phyloP scores from a whole-genome alignment of 352 stramenopile species.

The Globisporangium polare region DNA sequence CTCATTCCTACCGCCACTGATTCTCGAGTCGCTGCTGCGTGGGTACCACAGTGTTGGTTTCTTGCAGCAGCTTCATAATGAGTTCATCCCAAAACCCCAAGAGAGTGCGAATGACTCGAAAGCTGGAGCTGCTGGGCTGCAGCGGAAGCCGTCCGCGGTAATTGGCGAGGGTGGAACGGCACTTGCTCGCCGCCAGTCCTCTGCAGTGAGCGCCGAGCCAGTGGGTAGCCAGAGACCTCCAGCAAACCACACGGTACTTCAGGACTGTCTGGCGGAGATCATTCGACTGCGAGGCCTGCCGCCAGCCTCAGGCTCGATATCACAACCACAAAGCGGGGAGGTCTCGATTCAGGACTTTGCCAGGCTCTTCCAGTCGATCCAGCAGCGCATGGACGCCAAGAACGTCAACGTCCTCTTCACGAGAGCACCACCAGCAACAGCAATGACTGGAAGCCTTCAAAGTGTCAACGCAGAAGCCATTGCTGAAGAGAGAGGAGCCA shows the following conservation, averaged over 20 bases:
- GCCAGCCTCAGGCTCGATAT: not conserved
- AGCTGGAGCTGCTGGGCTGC: not conserved
- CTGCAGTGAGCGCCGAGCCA: not conserved
- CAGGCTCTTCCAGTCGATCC: conserved; percentile 27
- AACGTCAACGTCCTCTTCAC: conserved; percentile 27
- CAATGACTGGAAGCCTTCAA: not conserved
- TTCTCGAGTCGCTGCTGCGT: conserved; percentile 65
- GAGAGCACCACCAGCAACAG: not conserved
- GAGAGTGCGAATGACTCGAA: not conserved
- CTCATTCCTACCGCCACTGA: conserved; percentile 52
- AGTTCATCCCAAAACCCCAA: conserved; percentile 9
- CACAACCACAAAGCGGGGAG: conserved; percentile 11
- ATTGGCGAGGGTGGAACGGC: not conserved
- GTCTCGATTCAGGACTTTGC: conserved; percentile 26
- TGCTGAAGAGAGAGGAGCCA: not conserved
- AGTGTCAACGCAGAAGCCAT: not conserved
- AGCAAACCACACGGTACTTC: conserved; percentile 13
- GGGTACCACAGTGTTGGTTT: conserved; percentile 62
- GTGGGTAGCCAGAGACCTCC: not conserved
- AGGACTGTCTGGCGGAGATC: conserved; percentile 30
- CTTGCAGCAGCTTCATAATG: conserved; percentile 40
- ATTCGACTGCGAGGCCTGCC: conserved; percentile 12
- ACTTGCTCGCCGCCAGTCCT: not conserved
- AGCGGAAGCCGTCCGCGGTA: not conserved
- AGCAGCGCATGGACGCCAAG: conserved; percentile 20